Evolutionary conservation across 441 rosid species (phyloP).

Genomic region (Macaranga tanarius): DNA sequence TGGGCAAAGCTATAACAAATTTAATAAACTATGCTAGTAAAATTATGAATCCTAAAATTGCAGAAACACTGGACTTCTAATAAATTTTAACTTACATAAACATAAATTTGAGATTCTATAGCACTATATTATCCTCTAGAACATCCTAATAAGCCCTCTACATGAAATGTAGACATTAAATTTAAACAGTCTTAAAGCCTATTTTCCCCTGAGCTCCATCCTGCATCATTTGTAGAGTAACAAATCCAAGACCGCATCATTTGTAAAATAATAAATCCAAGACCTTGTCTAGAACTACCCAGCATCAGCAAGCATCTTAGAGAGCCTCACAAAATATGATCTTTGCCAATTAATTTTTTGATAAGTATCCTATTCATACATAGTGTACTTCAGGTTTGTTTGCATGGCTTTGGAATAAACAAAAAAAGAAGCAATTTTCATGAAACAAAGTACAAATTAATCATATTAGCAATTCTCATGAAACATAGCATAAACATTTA

Average conservation of each 20-base stretch:
- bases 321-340: neutral
- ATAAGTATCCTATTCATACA: neutral
- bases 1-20: too few relatives aligned
- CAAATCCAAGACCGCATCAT: neutral
- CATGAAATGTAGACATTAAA: too few relatives aligned
- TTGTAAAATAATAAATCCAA: neutral
- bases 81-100: too few relatives aligned
- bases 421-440: neutral
- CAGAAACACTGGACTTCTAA: too few relatives aligned
- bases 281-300: neutral
- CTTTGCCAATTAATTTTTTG: neutral
- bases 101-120: too few relatives aligned
- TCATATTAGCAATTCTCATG: neutral
- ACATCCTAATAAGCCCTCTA: too few relatives aligned
- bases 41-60: too few relatives aligned
- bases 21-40: too few relatives aligned
- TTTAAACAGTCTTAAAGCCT: too few relatives aligned
- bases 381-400: neutral
- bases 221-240: too few relatives aligned
- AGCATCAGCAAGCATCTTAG: neutral
- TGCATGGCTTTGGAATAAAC: neutral
- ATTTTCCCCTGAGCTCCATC: too few relatives aligned
- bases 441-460: neutral
- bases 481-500: neutral
- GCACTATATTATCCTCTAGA: too few relatives aligned